Evolutionary conservation across 306 rosid genomes (phyloP), one percentile per base, ranked within the genome.

Genomic region (Vigna reflexopilosa): DNA sequence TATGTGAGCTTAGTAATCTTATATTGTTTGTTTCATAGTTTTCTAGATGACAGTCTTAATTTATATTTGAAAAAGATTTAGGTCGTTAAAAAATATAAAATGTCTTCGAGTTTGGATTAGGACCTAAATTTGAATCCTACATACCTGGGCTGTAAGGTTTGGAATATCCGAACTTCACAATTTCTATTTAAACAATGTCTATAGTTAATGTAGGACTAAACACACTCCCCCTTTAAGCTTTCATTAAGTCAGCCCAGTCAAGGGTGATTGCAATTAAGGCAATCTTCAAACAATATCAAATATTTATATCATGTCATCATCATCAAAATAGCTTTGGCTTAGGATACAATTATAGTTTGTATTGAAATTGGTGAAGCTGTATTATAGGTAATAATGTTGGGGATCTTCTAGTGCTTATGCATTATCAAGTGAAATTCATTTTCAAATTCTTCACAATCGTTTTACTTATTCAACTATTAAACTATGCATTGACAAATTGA

Each of bases 11-110:
- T 26, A 66, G 42, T 26, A 67, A 40, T 67, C 70, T 38, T 56
- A 51, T 36, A 74, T 73, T 70, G 65, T 70, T 80, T 65, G 63
- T 48, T 84, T 59, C n/a, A 61, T 71, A 45, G 63, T 24, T 58
- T 66, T 63, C 59, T 62, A 16, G 40, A 70, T 50, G 44, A 40
- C 7, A 51, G 54, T 70, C 38, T 48, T 17, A 51, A 42, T 17
- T 28, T 77, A 48, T 56, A 22, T 65, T 7, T 7, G n/a, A 28
- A 12, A 30, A 62, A 26, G 62, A 82, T 51, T 36, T 12, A 32
- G 1, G 17, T 58, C 67, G 28, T 26, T 24, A 62, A 16, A 62
- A 62, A 59, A 30, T 62, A 32, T 30, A 16, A 28, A 62, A 32
- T 61, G 45, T 61, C 44, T 56, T 58, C 12, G 17, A 12, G 30